phyloP scores from a whole-genome alignment of 352 stramenopile species.

The Aphanomyces astaci region DNA sequence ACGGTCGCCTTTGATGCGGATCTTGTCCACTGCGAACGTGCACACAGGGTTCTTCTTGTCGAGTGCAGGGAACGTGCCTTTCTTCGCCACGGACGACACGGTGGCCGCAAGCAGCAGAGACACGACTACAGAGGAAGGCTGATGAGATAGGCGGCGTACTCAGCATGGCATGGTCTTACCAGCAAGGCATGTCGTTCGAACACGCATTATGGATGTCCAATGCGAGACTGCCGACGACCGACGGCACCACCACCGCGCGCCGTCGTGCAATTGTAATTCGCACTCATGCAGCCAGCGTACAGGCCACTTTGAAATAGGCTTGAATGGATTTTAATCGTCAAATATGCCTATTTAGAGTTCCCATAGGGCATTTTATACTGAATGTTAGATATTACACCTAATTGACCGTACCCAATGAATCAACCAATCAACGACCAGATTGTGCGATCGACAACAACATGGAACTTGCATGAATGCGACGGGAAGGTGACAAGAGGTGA shows the following conservation, averaged over 20 bases:
- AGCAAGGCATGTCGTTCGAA: neutral
- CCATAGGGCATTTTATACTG: neutral
- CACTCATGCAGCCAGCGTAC: neutral
- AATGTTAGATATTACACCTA: neutral
- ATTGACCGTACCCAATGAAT: neutral
- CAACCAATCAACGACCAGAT: neutral
- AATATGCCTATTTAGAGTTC: neutral
- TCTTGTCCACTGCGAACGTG: conserved; percentile 3
- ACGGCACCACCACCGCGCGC: neutral
- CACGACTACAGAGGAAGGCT: neutral
- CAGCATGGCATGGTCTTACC: neutral
- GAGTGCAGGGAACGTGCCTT: conserved; percentile 6
- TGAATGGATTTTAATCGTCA: too few relatives aligned
- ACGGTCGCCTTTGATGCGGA: neutral
- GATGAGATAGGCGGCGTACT: neutral
- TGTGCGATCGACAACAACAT: neutral
- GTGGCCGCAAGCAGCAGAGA: neutral
- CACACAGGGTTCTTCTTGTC: conserved; percentile 19
- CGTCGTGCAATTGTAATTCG: neutral
- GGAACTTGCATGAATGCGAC: too few relatives aligned
- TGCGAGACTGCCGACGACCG: neutral
- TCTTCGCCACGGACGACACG: neutral
- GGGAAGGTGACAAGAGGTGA: too few relatives aligned
- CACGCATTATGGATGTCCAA: neutral
- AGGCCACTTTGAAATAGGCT: neutral